Evolutionary conservation across 2,329 filamentous ascomycete genomes (phyloP).

Genomic region (Verticillium nonalfalfae): DNA sequence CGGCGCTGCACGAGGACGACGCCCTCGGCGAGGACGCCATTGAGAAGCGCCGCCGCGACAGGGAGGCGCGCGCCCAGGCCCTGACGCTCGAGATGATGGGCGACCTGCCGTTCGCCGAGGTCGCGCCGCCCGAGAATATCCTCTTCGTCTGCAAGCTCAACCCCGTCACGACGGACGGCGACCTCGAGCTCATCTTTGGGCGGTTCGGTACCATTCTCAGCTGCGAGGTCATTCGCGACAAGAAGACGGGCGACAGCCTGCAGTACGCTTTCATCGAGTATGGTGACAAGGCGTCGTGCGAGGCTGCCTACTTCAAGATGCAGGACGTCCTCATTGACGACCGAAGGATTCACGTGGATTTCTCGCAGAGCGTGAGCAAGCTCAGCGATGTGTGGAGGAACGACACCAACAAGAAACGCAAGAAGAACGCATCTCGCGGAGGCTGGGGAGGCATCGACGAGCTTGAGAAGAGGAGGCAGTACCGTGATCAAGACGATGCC

Average conservation of each 20-base stretch:
- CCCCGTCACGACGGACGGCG: constrained; percentile 89
- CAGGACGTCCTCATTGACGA: constrained; percentile 95
- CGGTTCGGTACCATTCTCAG: constrained; percentile 93
- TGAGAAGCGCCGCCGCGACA: constrained; percentile 75
- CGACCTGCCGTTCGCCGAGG: constrained; percentile 93
- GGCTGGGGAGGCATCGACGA: constrained; percentile 89
- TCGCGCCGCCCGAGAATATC: constrained; percentile 94
- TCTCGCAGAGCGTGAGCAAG: constrained; percentile 88
- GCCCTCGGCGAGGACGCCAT: constrained; percentile 67
- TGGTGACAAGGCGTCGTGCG: constrained; percentile 85
- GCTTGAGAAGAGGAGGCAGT: constrained; percentile 86
- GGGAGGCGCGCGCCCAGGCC: constrained; percentile 88
- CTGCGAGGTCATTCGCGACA: constrained; percentile 93
- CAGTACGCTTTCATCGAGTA: constrained; percentile 99
- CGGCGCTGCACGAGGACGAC: constrained; percentile 69
- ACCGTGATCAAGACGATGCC: constrained; percentile 59
- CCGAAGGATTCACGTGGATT: constrained; percentile 95
- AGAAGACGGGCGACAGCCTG: constrained; percentile 86
- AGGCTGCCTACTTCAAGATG: constrained; percentile 98
- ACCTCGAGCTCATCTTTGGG: constrained; percentile 92
- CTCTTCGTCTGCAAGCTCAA: constrained; percentile 98
- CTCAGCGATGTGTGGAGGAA: constrained; percentile 86
- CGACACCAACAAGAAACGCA: constrained; percentile 75
- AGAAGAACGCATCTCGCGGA: constrained; percentile 46
- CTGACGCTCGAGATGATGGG: constrained; percentile 97